Conservation (phyloP, 805 yeast species). For the Cyberlindnera maclurae region DNA sequence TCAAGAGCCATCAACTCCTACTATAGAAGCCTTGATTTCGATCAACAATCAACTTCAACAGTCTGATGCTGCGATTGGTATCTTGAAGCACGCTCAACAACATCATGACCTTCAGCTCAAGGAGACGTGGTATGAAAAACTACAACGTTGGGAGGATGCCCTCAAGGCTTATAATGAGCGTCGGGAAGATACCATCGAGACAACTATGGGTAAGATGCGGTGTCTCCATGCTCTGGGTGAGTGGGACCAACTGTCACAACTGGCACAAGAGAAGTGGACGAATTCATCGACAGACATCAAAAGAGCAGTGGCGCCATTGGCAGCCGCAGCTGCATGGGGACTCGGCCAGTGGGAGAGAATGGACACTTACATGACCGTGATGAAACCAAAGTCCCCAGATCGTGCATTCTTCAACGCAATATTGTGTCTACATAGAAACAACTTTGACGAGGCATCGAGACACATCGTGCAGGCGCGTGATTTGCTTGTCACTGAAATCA, state of each 20-base stretch:
- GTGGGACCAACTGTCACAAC: slow-evolving; percentile 86
- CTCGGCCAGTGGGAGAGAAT: slow-evolving; percentile 94
- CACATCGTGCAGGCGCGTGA: slow-evolving; percentile 86
- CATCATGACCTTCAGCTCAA: slow-evolving; percentile 86
- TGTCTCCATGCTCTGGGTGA: slow-evolving; percentile 98
- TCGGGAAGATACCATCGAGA: slow-evolving; percentile 70
- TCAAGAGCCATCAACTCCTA: slow-evolving; percentile 85
- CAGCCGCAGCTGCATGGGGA: slow-evolving; percentile 99
- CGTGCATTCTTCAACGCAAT: slow-evolving; percentile 93
- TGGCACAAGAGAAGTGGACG: slow-evolving; percentile 84
- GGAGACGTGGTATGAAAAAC: slow-evolving; percentile 96
- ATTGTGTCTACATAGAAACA: slow-evolving; percentile 74
- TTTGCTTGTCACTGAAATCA: slow-evolving; percentile 82
- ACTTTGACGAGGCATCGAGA: slow-evolving; percentile 70
- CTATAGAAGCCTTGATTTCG: slow-evolving; percentile 85
- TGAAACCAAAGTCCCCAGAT: slow-evolving; percentile 91
- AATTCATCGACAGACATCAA: slow-evolving; percentile 63
- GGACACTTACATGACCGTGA: slow-evolving; percentile 83
- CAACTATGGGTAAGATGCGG: slow-evolving; percentile 96
- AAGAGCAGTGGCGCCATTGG: slow-evolving; percentile 88
- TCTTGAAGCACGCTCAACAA: slow-evolving; percentile 86
- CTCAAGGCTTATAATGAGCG: slow-evolving; percentile 81
- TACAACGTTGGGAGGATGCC: slow-evolving; percentile 98
- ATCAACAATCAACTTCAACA: slow-evolving; percentile 94
- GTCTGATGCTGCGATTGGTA: slow-evolving; percentile 96